Evolutionary conservation across 2,329 filamentous ascomycete species (phyloP).

Genomic region (Aspergillus texensis): DNA sequence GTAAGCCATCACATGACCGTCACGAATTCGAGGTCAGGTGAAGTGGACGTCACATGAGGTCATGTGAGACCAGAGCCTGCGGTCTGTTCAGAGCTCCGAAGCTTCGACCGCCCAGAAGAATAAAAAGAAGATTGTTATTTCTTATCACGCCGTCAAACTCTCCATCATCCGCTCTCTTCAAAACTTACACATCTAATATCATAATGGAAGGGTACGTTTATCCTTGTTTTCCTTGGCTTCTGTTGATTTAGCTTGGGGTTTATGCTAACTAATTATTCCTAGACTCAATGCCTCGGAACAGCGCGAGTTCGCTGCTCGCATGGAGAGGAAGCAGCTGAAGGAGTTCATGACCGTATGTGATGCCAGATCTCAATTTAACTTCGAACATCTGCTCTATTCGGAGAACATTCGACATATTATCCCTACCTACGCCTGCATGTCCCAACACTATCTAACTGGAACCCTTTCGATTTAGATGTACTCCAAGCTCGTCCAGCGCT

Average conservation of each 20-base stretch:
- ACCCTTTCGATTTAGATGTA: constrained; percentile 57
- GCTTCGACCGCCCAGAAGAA: constrained; percentile 9
- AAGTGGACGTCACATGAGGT: constrained; percentile 13
- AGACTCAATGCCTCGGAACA: constrained; percentile 79
- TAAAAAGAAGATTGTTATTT: constrained; percentile 6
- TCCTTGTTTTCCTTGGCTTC: neutral
- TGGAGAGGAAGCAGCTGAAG: constrained; percentile 98
- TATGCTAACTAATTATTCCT: constrained; percentile 16
- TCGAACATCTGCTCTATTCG: neutral
- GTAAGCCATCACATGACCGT: neutral
- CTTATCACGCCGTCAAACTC: neutral
- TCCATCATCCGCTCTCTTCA: neutral
- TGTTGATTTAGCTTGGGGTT: neutral
- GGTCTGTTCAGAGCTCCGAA: constrained; percentile 22
- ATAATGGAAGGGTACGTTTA: constrained; percentile 42
- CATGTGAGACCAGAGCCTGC: constrained; percentile 24
- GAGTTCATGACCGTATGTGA: constrained; percentile 91
- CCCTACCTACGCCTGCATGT: neutral
- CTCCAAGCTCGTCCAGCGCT: constrained; percentile 62
- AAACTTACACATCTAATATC: constrained; percentile 16
- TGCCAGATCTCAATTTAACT: constrained; percentile 13
- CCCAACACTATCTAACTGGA: neutral
- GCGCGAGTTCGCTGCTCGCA: constrained; percentile 88
- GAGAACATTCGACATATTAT: neutral
- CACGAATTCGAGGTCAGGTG: neutral